Conservation (phyloP, 805 yeast species). For the Monosporozyma aerobia region DNA sequence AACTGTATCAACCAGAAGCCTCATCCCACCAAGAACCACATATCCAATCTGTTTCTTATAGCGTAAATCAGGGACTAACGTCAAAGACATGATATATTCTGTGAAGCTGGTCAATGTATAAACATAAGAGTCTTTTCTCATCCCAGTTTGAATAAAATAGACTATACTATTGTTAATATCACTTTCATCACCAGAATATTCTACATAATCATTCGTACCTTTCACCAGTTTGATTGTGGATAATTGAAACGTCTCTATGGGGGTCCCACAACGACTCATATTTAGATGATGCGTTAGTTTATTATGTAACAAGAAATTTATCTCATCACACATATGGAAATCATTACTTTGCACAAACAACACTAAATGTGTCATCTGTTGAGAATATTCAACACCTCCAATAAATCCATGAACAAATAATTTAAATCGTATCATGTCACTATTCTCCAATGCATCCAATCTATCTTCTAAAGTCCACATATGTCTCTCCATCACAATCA, state of each 20-base stretch:
- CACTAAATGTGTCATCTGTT: slow-evolving; percentile 18
- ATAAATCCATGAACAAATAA: slow-evolving; percentile 26
- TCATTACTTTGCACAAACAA: slow-evolving; percentile 46
- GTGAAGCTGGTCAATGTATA: slow-evolving; percentile 39
- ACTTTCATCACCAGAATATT: slow-evolving; percentile 29
- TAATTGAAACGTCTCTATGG: slow-evolving; percentile 6
- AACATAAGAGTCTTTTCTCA: slow-evolving; percentile 28
- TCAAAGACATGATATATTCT: slow-evolving; percentile 38
- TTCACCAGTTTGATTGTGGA: slow-evolving; percentile 34
- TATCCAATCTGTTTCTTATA: slow-evolving; percentile 54
- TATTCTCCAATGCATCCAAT: slow-evolving; percentile 44
- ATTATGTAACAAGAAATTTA: slow-evolving; percentile 21
- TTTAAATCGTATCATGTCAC: slow-evolving; percentile 32
- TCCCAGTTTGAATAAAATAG: slow-evolving; percentile 50
- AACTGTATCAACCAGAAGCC: slow-evolving; percentile 40
- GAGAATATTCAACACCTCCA: neutral
- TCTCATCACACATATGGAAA: slow-evolving; percentile 13
- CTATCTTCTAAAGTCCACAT: slow-evolving; percentile 49
- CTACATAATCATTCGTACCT: slow-evolving; percentile 31
- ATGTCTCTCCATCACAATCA: slow-evolving; percentile 46
- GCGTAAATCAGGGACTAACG: slow-evolving; percentile 41
- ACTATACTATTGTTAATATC: slow-evolving; percentile 48
- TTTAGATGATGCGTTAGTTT: slow-evolving; percentile 23
- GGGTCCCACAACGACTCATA: neutral
- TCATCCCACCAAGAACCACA: slow-evolving; percentile 46